A percentile compares a stretch with the other conserved stretches of the same genome.
phyloP scores from a whole-genome alignment of 2,329 filamentous ascomycete genomes.

The Metarhizium humberi region DNA sequence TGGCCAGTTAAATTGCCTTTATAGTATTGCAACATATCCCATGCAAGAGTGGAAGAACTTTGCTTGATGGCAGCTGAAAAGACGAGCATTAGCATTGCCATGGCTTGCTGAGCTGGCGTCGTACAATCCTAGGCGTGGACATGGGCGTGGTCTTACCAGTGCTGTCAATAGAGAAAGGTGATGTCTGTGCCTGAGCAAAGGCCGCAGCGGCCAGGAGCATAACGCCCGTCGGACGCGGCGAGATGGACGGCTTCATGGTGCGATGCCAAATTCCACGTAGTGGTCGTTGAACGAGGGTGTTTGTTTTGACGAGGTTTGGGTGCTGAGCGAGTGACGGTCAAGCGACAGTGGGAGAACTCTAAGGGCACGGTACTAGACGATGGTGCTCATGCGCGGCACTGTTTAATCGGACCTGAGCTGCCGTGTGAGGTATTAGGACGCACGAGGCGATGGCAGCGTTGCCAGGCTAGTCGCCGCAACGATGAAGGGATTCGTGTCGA shows the following conservation, averaged over 20 bases:
- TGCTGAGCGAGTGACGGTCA: neutral
- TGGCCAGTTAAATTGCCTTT: slow-evolving; percentile 34
- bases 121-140: neutral
- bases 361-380: neutral
- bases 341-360: neutral
- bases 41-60: slow-evolving; percentile 29
- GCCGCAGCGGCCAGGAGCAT: slow-evolving; percentile 5
- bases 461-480: neutral
- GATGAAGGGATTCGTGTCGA: neutral
- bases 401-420: neutral
- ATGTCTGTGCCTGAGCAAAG: slow-evolving; percentile 6
- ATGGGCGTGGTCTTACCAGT: slow-evolving; percentile 5
- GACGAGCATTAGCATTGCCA: neutral
- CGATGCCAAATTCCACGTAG: neutral
- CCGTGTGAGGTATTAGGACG: neutral
- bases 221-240: neutral
- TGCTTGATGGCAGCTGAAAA: slow-evolving; percentile 27
- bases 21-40: slow-evolving; percentile 37
- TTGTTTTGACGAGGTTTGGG: neutral
- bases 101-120: neutral
- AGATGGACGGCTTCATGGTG: slow-evolving; percentile 7
- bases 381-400: neutral
- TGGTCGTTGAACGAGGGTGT: neutral
- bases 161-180: slow-evolving; percentile 5
- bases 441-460: neutral